Base-by-base conservation (phyloP, 1,139 yeast genomes). In the Saccharomyces hybrid region DNA sequence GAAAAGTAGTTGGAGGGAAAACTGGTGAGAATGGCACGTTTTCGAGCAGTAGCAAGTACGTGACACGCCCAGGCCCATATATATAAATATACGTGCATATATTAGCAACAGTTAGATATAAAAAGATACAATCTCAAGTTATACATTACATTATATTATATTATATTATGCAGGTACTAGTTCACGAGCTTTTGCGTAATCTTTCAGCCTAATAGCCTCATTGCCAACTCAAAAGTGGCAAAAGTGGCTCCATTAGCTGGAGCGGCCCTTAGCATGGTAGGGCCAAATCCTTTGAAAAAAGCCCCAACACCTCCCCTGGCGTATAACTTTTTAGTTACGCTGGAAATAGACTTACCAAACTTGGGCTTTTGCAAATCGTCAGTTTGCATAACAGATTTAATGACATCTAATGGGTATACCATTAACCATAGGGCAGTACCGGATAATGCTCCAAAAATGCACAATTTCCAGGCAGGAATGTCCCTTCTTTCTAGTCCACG, bases 181-280 rank as follows among this genome's bases (percentile, higher is more conserved):
- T 34, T n/a, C 42, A 34, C 19, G 14, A 34, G 42, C 13, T 34
- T n/a, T n/a, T 34, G 42, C 42, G 19, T 16, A n/a, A 34, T 34
- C 42, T 16, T 28, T 29, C 49, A 65, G 29, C 61, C 76, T 54
- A 81, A 63, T 28, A 81, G 69, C 72, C 95, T 81, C 85, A 88
- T 85, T 2, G 96, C 86, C 52, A 86, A 72, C 71, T 91, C 98
- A 69, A 91, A 91, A 7, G 95, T 89, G 53, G 89, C 87, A 73
- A 91, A 91, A 1, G 98, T 91, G 29, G 95, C 96, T 51, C 96
- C 98, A 68, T 91, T 91, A 6, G 95, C 98, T 1, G 98, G 98
- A 5, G 70, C 65, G 6, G 71, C 71, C 55, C 73, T 66, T 26
- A 68, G 49, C 61, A 69, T 62, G 1, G 71, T 67, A 13, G 72